Percentiles rank a stretch among this genome's conserved stretches.
These are phyloP conservation scores for Bothriochloa decipiens DNA, from an alignment of 176 grass and related monocot genomes.

Conservation along the genomic window DNA sequence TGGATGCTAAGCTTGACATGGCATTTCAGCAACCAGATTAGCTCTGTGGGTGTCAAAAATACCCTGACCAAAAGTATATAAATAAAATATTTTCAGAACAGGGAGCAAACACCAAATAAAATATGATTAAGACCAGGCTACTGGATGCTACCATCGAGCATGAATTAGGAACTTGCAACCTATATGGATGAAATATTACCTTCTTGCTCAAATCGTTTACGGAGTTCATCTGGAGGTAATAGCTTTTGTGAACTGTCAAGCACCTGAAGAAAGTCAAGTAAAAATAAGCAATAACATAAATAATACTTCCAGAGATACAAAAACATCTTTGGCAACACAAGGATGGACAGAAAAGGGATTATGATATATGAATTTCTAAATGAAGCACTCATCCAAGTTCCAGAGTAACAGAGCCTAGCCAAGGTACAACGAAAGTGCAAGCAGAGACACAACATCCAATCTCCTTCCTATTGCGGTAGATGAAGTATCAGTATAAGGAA, in stretches of 20 bases:
- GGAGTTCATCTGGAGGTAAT: slow-evolving; percentile 69
- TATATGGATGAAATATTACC: slow-evolving; percentile 50
- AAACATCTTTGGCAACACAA: not conserved
- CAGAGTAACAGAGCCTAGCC: not conserved
- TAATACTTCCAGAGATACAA: slow-evolving; percentile 1
- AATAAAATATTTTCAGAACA: not conserved
- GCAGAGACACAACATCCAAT: not conserved
- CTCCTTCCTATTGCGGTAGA: not conserved
- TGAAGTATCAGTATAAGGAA: not conserved
- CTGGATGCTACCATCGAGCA: not conserved
- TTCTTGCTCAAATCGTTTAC: slow-evolving; percentile 83
- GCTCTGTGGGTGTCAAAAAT: not conserved
- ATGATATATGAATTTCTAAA: not conserved
- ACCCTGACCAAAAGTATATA: not conserved
- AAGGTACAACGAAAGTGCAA: slow-evolving; percentile 26
- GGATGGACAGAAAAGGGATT: not conserved
- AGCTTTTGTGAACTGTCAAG: slow-evolving; percentile 88
- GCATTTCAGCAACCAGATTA: not conserved
- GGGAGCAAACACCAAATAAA: not conserved
- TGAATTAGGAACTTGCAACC: not conserved
- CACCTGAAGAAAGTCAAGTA: slow-evolving; percentile 58
- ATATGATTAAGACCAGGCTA: not conserved
- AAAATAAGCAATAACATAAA: slow-evolving; percentile 16
- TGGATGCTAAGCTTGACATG: not conserved
- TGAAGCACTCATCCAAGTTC: slow-evolving; percentile 17